Evolutionary conservation across 306 rosid species (phyloP), one percentile per base, ranked within the genome.

Genomic region (Sphenostylis stenocarpa): DNA sequence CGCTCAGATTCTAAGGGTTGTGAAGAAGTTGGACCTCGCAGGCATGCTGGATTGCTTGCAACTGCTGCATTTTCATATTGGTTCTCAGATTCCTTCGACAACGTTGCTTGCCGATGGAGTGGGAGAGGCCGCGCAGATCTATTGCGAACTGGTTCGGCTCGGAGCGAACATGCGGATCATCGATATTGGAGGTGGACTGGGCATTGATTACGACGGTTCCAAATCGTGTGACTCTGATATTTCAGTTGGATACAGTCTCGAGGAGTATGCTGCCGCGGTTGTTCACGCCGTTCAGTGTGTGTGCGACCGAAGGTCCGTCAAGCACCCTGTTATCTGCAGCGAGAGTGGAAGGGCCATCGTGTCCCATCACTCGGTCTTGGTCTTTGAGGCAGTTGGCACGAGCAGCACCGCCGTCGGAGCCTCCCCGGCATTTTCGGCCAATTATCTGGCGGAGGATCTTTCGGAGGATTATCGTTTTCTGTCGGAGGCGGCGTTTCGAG

Each of bases 111-210:
- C 91, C 0, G 97, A 90, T 31, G 91, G 96, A 0, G 94, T 94
- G 0, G 78, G 87, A 10, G 98, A 91, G 80, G 98, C 98, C 3
- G 89, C 97, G 16, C 98, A 94, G 89, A 85, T 94, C 67, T 94
- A 88, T n/a, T 91, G 97, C 33, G 98, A 94, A 44, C 75, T 94
- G 79, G 90, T 87, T 67, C 96, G 95, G 6, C 87, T 94, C 3
- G 98, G 98, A 4, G 97, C 97, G 5, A 56, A 84, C 6, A 91
- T 94, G 98, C 79, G 76, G 28, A 91, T 94, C 16, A 63, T 94
- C 0, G 98, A 94, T 70, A 87, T 91, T 61, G 97, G 98, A 74
- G 98, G 97, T 33, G 98, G 98, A 28, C 62, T 94, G 53, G 97
- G 98, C 0, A 87, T 94, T 3, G 98, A 91, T 62, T 91, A 94